Evolutionary conservation across 2,329 filamentous ascomycete species (phyloP), one percentile per base, ranked within the genome.

Genomic region (Phyllosticta citrichinensis): DNA sequence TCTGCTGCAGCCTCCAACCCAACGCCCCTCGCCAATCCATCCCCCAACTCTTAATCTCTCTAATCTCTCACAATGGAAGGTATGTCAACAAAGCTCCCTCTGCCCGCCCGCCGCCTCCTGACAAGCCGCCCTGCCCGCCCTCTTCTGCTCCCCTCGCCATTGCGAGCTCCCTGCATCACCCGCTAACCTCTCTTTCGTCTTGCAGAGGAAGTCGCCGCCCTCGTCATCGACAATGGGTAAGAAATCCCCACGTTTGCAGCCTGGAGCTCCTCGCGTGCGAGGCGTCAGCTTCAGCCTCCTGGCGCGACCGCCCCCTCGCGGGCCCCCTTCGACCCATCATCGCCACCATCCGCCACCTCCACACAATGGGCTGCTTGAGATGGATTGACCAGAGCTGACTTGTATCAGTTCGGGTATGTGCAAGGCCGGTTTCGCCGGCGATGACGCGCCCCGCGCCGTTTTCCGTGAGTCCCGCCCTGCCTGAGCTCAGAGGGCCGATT

Each of bases 171-270:
- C 24, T 55, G 27, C 60, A 62, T 62, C 56, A 66, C 68, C 63
- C 67, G 71, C 73, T 75, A 68, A 75, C 69, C 52, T 65, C 58
- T 65, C 57, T 65, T 62, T 65, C 62, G 65, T 19, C 67, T 63
- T 81, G 80, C 77, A 97, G 94, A 99, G 87, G 94, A 99, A 91
- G 94, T 99, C 82, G 94, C 94, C 81, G 94, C 94, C 81, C 92
- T 99, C 90, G 94, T 99, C 82, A 97, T 99, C 83, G 94, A 99
- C 92, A 99, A 99, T 97, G 94, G 94, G 94, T 99, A 93, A 90
- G 92, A 83, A 81, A 73, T 70, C 68, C 69, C 40, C 40, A n/a
- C 40, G 40, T 47, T 47, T 47, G 61, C 51, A 66, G 65, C 68
- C 64, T 65, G 61, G 64, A 67, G 70, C 71, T 67, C 71, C 70